A percentile compares a stretch with the other conserved stretches of the same genome.
phyloP scores from a whole-genome alignment of 2,329 filamentous ascomycete species.

The Simplicillium aogashimaense region DNA sequence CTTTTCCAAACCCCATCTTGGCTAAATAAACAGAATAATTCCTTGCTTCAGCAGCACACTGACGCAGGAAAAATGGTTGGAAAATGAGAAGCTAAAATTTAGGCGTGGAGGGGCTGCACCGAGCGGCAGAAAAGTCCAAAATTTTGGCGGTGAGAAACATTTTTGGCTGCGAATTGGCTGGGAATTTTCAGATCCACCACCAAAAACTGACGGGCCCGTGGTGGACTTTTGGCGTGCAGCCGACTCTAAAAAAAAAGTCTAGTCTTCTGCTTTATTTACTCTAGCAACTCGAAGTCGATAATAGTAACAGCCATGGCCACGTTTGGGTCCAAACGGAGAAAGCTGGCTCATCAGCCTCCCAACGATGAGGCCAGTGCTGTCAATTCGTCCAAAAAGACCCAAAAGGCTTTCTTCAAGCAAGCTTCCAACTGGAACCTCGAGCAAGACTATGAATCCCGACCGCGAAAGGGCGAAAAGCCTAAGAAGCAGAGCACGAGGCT shows the following conservation, averaged over 20 bases:
- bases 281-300: constrained; percentile 2
- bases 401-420: constrained; percentile 60
- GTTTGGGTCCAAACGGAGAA: constrained; percentile 45
- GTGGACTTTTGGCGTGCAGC: too few relatives aligned
- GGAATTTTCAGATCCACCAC: constrained; percentile 3
- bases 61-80: not conserved
- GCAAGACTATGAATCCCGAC: constrained; percentile 77
- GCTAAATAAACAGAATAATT: constrained; percentile 2
- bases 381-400: constrained; percentile 27
- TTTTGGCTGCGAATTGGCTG: constrained; percentile 12
- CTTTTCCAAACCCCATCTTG: constrained; percentile 24
- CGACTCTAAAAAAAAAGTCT: constrained; percentile 9
- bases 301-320: constrained; percentile 28
- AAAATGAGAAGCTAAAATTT: constrained; percentile 5
- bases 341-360: constrained; percentile 41
- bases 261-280: constrained; percentile 4
- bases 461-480: constrained; percentile 68
- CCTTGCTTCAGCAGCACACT: too few relatives aligned
- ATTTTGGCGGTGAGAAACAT: constrained; percentile 26
- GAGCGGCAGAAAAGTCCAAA: constrained; percentile 22
- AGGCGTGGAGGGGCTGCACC: constrained; percentile 8
- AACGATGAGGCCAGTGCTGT: constrained; percentile 30
- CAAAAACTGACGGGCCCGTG: constrained; percentile 1
- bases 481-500: constrained; percentile 64
- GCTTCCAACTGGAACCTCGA: constrained; percentile 84